Evolutionary conservation across 2,329 filamentous ascomycete species (phyloP).

Genomic region (Pseudocercospora cruenta): DNA sequence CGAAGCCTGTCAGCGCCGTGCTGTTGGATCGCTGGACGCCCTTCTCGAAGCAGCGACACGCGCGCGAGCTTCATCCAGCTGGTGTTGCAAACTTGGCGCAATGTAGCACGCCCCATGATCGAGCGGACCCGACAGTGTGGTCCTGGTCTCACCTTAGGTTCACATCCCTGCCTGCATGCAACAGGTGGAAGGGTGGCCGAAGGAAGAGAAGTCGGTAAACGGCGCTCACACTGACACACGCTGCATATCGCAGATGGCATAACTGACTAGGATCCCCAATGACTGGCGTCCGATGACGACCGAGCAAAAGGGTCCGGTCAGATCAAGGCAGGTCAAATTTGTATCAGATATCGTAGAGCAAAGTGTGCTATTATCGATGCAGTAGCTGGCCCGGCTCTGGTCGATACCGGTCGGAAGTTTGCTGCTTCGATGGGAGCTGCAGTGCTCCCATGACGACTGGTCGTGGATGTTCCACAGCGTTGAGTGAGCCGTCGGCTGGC

Average conservation of each 20-base stretch:
- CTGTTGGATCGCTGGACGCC: neutral
- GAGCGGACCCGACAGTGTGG: slow-evolving; percentile 7
- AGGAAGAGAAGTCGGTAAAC: neutral
- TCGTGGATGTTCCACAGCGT: slow-evolving; percentile 12
- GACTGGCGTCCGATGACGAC: neutral
- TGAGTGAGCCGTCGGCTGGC: slow-evolving; percentile 13
- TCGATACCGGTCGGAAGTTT: slow-evolving; percentile 23
- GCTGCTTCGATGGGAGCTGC: slow-evolving; percentile 13
- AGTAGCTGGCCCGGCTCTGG: neutral
- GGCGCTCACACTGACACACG: neutral
- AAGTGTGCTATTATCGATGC: neutral
- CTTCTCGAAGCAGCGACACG: neutral
- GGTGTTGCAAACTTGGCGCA: neutral
- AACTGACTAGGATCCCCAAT: neutral
- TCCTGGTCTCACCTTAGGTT: slow-evolving; percentile 4
- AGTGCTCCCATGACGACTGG: slow-evolving; percentile 7
- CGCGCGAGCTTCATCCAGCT: slow-evolving; percentile 2
- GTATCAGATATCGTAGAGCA: neutral
- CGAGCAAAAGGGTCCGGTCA: no score
- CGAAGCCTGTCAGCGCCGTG: slow-evolving; percentile 1
- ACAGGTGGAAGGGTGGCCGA: neutral
- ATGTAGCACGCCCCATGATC: slow-evolving; percentile 5
- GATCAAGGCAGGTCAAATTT: neutral
- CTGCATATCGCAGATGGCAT: neutral
- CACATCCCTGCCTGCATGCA: slow-evolving; percentile 6